Evolutionary conservation across 345 rosid species (phyloP).

Genomic region (Brassica cretica): DNA sequence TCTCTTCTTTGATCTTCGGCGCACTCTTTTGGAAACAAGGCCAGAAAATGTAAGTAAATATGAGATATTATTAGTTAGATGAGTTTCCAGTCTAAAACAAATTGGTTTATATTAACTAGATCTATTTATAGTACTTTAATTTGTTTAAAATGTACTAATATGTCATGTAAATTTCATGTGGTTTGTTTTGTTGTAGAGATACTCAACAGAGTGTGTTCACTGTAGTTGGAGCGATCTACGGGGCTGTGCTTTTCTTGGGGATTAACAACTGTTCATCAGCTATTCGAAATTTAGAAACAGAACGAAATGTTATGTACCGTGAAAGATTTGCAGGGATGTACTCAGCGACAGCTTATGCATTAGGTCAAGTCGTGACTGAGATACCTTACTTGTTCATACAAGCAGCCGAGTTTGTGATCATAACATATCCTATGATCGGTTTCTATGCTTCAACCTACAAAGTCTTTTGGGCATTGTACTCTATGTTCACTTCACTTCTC

Average conservation of each 20-base stretch:
- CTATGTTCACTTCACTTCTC: conserved; percentile 54
- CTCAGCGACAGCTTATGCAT: conserved; percentile 65
- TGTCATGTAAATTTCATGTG: too few species aligned
- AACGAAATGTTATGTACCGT: conserved; percentile 66
- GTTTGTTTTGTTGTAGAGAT: conserved; percentile 40
- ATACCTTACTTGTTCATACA: conserved; percentile 62
- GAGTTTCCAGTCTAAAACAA: too few species aligned
- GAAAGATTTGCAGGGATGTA: conserved; percentile 91
- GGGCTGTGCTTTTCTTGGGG: conserved; percentile 54
- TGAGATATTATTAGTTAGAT: not conserved
- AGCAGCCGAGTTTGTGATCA: conserved; percentile 40
- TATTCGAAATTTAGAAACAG: conserved; percentile 53
- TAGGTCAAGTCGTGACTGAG: conserved; percentile 75
- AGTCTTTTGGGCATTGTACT: conserved; percentile 68
- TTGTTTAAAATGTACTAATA: too few species aligned
- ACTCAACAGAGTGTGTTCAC: conserved; percentile 69
- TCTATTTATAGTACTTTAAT: too few species aligned
- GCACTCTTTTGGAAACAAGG: conserved; percentile 82
- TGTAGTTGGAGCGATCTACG: conserved; percentile 57
- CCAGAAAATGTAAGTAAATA: conserved; percentile 50
- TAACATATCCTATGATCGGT: conserved; percentile 80
- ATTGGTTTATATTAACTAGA: too few species aligned
- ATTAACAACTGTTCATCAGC: conserved; percentile 70
- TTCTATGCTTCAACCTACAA: conserved; percentile 52
- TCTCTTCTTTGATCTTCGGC: conserved; percentile 59